Percentiles rank a stretch among this genome's conserved stretches.
phyloP scores from a whole-genome alignment of 371 early-diverging fungal species.

The Synchytrium microbalum region DNA sequence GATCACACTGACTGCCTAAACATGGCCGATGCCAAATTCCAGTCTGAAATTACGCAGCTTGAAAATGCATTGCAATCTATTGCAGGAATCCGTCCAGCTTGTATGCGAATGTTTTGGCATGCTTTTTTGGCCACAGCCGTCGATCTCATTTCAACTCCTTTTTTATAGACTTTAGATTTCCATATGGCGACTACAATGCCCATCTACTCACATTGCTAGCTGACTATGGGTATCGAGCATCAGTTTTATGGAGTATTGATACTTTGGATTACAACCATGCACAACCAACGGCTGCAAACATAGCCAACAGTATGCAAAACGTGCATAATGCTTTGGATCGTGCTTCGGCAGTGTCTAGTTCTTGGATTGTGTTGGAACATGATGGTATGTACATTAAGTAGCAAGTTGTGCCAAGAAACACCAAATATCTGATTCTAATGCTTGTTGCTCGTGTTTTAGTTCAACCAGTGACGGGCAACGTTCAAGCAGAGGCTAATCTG shows the following conservation, averaged over 20 bases:
- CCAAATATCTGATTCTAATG: too few species aligned
- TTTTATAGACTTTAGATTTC: not conserved
- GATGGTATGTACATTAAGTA: too few species aligned
- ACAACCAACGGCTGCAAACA: too few species aligned
- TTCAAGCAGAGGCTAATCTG: not conserved
- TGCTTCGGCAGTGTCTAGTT: not conserved
- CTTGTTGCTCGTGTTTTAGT: not conserved
- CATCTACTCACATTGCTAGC: not conserved
- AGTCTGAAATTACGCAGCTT: not conserved
- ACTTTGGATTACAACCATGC: not conserved
- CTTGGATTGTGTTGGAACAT: not conserved
- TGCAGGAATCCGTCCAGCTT: not conserved
- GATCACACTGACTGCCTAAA: too few species aligned
- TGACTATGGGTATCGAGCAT: not conserved
- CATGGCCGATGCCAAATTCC: too few species aligned
- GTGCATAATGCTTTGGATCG: not conserved
- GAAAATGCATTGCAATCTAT: not conserved
- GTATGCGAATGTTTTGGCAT: too few species aligned
- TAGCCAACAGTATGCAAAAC: too few species aligned
- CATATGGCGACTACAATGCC: not conserved
- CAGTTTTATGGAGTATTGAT: conserved; percentile 1
- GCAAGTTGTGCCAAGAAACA: too few species aligned
- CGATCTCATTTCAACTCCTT: too few species aligned
- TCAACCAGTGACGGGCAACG: not conserved
- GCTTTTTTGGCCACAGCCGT: too few species aligned